These are phyloP conservation scores for Sclerotinia sclerotiorum DNA, from an alignment of 2,329 filamentous ascomycete species.

Conservation along the genomic window DNA sequence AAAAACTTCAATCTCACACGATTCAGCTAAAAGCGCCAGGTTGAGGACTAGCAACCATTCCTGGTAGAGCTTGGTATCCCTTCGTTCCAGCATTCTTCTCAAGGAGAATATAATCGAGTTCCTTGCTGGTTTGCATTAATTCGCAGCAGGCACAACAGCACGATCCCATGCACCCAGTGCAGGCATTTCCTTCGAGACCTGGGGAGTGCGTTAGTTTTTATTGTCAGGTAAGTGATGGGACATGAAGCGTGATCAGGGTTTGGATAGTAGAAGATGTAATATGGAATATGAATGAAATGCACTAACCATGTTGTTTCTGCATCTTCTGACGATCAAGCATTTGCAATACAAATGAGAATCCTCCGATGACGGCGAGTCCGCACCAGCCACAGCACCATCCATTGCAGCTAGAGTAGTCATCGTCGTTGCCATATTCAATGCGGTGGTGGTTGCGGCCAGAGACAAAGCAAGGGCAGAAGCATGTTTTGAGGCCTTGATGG, in stretches of 20 bases:
- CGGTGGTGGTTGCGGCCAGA: slow-evolving; percentile 23
- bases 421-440: slow-evolving; percentile 11
- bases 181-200: slow-evolving; percentile 20
- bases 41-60: slow-evolving; percentile 14
- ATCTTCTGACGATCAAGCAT: slow-evolving; percentile 18
- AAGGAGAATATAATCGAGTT: slow-evolving; percentile 19
- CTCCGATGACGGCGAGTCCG: not conserved
- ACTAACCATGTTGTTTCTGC: slow-evolving; percentile 21
- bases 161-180: slow-evolving; percentile 5
- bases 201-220: not conserved
- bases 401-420: slow-evolving; percentile 14
- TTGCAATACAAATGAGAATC: slow-evolving; percentile 20
- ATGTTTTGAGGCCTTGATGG: slow-evolving; percentile 4
- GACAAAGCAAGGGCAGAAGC: slow-evolving; percentile 24
- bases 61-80: slow-evolving; percentile 7
- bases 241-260: not conserved
- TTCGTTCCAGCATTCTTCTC: slow-evolving; percentile 1
- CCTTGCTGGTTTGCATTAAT: slow-evolving; percentile 25
- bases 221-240: not conserved
- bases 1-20: not conserved
- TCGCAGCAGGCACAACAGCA: slow-evolving; percentile 24
- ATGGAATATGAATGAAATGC: not conserved
- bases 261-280: not conserved
- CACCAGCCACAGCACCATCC: slow-evolving; percentile 14
- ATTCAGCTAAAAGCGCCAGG: not conserved